A percentile compares a stretch with the other conserved stretches of the same genome.
Conservation (phyloP, 23 red algal genomes). For the Agarophyton chilense region DNA sequence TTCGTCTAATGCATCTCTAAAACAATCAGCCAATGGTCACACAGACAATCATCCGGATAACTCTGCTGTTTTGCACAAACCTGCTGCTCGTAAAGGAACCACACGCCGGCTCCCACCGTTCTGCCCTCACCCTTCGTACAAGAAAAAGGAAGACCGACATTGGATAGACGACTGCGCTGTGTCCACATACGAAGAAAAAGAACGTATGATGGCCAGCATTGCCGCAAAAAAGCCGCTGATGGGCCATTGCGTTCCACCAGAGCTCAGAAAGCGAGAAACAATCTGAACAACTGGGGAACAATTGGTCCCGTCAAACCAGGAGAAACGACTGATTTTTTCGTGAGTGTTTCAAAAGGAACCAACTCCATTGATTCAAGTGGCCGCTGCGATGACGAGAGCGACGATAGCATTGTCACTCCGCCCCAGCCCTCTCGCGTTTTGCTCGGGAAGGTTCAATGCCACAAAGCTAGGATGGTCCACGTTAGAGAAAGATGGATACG, state of each 20-base stretch:
- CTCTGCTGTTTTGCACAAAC: too few species aligned
- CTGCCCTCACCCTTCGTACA: conserved; percentile 10
- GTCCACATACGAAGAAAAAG: not conserved
- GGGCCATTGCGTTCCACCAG: not conserved
- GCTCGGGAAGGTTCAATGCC: not conserved
- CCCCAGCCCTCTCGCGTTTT: not conserved
- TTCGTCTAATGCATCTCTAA: not conserved
- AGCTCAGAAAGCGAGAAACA: conserved; percentile 8
- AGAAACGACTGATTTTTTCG: not conserved
- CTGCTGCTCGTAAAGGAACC: too few species aligned
- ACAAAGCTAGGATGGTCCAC: not conserved
- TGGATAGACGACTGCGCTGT: not conserved
- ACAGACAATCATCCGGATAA: not conserved
- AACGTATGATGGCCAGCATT: not conserved
- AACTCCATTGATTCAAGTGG: not conserved
- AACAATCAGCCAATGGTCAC: not conserved
- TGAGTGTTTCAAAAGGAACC: not conserved
- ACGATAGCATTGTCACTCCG: conserved; percentile 15
- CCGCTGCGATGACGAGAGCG: conserved; percentile 9
- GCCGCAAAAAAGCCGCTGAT: conserved; percentile 1
- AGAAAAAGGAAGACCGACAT: not conserved
- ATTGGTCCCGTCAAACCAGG: not conserved
- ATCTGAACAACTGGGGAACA: not conserved
- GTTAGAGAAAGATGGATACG: conserved; percentile 13
- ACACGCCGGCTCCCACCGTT: too few species aligned